These are phyloP conservation scores for Clarireedia paspali DNA, from an alignment of 2,329 filamentous ascomycete genomes.

Conservation along the genomic window DNA sequence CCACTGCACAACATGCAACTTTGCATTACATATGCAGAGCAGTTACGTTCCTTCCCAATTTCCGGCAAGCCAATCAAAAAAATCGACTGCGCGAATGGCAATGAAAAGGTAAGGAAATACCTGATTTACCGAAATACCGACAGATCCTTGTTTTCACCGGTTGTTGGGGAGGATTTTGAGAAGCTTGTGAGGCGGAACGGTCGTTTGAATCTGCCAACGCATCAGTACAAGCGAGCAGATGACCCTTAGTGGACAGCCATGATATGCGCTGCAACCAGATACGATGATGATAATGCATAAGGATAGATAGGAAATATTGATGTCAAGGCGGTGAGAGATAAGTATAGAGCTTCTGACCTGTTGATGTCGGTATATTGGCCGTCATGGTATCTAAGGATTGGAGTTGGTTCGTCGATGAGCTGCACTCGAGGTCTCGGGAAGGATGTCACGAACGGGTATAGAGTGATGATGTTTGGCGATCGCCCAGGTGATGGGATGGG, in stretches of 20 bases:
- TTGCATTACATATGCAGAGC: slow-evolving; percentile 18
- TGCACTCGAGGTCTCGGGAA: slow-evolving; percentile 4
- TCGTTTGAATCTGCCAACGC: slow-evolving; percentile 26
- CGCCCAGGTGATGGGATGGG: background rate
- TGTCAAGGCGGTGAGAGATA: slow-evolving; percentile 11
- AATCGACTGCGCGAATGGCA: slow-evolving; percentile 13
- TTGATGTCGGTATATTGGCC: slow-evolving; percentile 4
- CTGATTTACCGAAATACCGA: slow-evolving; percentile 25
- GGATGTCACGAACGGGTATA: slow-evolving; percentile 8
- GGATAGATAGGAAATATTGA: background rate
- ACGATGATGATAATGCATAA: slow-evolving; percentile 12
- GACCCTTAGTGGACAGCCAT: slow-evolving; percentile 14
- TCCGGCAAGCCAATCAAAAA: slow-evolving; percentile 24
- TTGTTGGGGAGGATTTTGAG: slow-evolving; percentile 6
- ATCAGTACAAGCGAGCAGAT: slow-evolving; percentile 23
- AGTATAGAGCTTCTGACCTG: slow-evolving; percentile 14
- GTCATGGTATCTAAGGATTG: slow-evolving; percentile 7
- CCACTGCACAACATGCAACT: slow-evolving; percentile 24
- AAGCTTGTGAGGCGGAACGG: slow-evolving; percentile 19
- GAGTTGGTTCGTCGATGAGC: background rate
- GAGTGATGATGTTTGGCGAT: background rate
- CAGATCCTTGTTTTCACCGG: slow-evolving; percentile 23
- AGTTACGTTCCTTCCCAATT: slow-evolving; percentile 5
- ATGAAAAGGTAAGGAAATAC: slow-evolving; percentile 17
- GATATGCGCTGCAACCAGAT: slow-evolving; percentile 20